Base-by-base conservation (phyloP, 495 filamentous ascomycete genomes). In the Penicillium paradoxum region DNA sequence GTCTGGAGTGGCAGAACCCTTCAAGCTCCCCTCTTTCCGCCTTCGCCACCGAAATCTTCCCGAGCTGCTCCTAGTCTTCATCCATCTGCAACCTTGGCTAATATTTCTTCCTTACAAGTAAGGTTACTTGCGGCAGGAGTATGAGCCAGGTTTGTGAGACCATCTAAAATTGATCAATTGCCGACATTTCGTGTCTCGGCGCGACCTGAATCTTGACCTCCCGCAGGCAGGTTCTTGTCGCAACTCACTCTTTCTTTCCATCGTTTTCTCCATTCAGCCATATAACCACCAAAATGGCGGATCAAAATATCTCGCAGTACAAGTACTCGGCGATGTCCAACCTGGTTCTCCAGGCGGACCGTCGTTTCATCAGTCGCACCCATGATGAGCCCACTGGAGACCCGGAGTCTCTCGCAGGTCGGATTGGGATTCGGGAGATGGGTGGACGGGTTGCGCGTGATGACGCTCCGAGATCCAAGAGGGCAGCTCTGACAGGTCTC, bases 251-350 rank as follows among this genome's bases (percentile, higher is more conserved):
- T 51, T 59, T 50, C 51, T 50, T 47, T 53, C 21, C 22, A 59
- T 58, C 51, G 11, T 33, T 50, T 61, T 41, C 24, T 59, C 53
- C 46, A 59, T 51, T 49, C 27, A 34, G 29, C 22, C 41, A 40
- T 14, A 24, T 34, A 36, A 56, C 49, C 38, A 45, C 40, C 74
- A 86, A 71, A 53, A 95, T 95, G 91, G 82, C 88, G 69, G 90
- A 96, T 79, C 86, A 91, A 76, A 87, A 92, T 84, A 86, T 95
- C 47, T 92, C 88, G 63, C 91, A 97, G 75, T 99, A 96, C 80
- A 99, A 99, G 73, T 99, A 99, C 81, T 89, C 90, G 84, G 91
- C 90, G 70, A 99, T 99, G 93, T 97, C 93, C 78, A 99, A 99
- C 84, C 84, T 99, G 90, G 93, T 99, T 69, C 89, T 97, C 82